phyloP scores from a whole-genome alignment of 2,329 filamentous ascomycete species.

The Teratosphaeriaceae sp. region DNA sequence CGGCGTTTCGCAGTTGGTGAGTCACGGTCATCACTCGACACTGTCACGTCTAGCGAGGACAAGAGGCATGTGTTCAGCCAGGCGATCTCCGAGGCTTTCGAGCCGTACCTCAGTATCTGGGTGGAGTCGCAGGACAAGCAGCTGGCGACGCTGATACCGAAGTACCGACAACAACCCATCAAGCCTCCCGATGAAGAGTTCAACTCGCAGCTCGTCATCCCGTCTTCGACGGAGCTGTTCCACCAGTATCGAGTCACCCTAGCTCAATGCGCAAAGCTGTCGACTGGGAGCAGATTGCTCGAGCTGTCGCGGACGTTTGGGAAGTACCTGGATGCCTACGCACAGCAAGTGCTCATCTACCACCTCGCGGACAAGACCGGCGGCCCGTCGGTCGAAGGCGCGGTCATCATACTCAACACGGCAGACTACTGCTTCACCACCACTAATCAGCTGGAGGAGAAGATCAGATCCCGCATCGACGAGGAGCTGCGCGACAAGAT shows the following conservation, averaged over 20 bases:
- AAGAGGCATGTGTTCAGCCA: constrained; percentile 74
- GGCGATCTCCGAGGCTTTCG: constrained; percentile 91
- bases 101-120: constrained; percentile 95
- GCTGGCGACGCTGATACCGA: constrained; percentile 74
- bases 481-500: constrained; percentile 66
- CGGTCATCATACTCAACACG: constrained; percentile 85
- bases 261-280: constrained; percentile 92
- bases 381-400: constrained; percentile 62
- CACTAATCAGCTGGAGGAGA: constrained; percentile 88
- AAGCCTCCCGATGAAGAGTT: constrained; percentile 86
- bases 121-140: constrained; percentile 93
- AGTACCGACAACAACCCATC: constrained; percentile 76
- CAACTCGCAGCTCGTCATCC: constrained; percentile 78
- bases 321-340: constrained; percentile 92
- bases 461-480: constrained; percentile 86
- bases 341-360: constrained; percentile 80
- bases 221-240: constrained; percentile 93
- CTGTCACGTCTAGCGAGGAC: constrained; percentile 69
- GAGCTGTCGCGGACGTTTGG: constrained; percentile 81
- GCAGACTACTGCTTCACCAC: constrained; percentile 97
- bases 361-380: constrained; percentile 57
- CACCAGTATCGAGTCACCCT: constrained; percentile 92
- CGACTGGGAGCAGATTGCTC: constrained; percentile 77
- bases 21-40: constrained; percentile 74
- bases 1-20: constrained; percentile 64